phyloP scores from a whole-genome alignment of 2,329 filamentous ascomycete species.

The Aspergillus puulaauensis region DNA sequence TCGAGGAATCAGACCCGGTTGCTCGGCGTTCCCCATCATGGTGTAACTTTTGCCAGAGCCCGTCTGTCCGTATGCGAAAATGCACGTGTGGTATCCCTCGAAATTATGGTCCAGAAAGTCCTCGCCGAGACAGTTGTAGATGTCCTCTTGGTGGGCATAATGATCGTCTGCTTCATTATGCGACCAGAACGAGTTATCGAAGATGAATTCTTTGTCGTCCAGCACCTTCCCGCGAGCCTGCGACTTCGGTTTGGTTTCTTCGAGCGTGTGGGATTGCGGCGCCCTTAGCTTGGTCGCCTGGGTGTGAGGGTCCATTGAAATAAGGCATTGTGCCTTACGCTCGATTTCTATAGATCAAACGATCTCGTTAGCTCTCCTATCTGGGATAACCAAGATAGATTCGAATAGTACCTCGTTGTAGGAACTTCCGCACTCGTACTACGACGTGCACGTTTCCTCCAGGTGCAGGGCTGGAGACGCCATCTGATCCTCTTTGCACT shows the following conservation, averaged over 20 bases:
- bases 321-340: conserved; percentile 76
- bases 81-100: conserved; percentile 98
- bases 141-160: conserved; percentile 88
- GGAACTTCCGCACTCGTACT: conserved; percentile 75
- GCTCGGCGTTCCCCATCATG: conserved; percentile 85
- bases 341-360: conserved; percentile 65
- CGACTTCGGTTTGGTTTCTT: conserved; percentile 56
- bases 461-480: conserved; percentile 49
- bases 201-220: conserved; percentile 90
- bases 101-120: conserved; percentile 99
- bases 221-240: conserved; percentile 68
- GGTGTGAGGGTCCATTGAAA: conserved; percentile 84
- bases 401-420: conserved; percentile 65
- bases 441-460: conserved; percentile 81
- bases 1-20: conserved; percentile 87
- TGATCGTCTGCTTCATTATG: conserved; percentile 75
- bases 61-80: conserved; percentile 97
- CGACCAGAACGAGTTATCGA: conserved; percentile 99
- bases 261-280: conserved; percentile 56
- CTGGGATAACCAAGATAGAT: not conserved
- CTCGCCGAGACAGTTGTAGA: conserved; percentile 91
- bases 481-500: conserved; percentile 50
- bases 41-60: conserved; percentile 98
- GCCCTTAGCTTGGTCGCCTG: conserved; percentile 80
- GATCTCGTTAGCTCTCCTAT: not conserved